A percentile compares a stretch with the other conserved stretches of the same genome.
Conservation (phyloP, 768 basidiomycete genomes). For the Xerocomus brunneocitrinus region DNA sequence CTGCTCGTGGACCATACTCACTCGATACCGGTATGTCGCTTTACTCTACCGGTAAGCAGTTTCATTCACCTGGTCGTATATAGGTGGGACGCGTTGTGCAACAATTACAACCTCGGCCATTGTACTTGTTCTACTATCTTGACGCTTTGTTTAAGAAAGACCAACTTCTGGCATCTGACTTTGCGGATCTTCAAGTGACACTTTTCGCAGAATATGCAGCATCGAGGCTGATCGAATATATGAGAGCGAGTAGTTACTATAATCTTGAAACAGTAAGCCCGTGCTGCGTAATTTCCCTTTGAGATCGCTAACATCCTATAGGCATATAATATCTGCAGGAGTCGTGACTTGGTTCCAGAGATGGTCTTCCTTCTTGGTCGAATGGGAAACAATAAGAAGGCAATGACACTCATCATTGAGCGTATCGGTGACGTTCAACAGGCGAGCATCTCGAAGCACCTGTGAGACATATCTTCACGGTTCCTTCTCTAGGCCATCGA, state of each 20-base stretch:
- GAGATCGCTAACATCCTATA: slow-evolving; percentile 25
- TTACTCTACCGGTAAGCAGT: background rate
- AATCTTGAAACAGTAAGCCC: slow-evolving; percentile 70
- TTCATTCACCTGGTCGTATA: background rate
- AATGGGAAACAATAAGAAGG: slow-evolving; percentile 97
- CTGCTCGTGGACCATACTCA: slow-evolving; percentile 91
- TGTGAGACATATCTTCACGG: background rate
- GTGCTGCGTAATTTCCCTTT: background rate
- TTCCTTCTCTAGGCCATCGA: slow-evolving; percentile 72
- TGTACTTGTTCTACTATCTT: slow-evolving; percentile 89
- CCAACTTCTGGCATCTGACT: slow-evolving; percentile 69
- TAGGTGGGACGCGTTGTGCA: slow-evolving; percentile 86
- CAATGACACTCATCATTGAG: slow-evolving; percentile 91
- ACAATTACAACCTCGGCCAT: slow-evolving; percentile 70
- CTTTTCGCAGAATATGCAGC: slow-evolving; percentile 89
- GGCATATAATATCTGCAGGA: slow-evolving; percentile 85
- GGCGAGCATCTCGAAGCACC: slow-evolving; percentile 37
- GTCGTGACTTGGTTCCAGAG: slow-evolving; percentile 84
- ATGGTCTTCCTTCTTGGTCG: slow-evolving; percentile 97
- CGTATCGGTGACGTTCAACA: slow-evolving; percentile 88
- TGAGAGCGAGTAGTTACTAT: slow-evolving; percentile 88
- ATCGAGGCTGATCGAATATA: slow-evolving; percentile 78
- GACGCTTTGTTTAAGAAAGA: slow-evolving; percentile 89
- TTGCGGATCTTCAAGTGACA: slow-evolving; percentile 85
- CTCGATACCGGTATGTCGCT: slow-evolving; percentile 78